Conservation (phyloP, 768 basidiomycete species). For the Dioszegia aurantiaca region DNA sequence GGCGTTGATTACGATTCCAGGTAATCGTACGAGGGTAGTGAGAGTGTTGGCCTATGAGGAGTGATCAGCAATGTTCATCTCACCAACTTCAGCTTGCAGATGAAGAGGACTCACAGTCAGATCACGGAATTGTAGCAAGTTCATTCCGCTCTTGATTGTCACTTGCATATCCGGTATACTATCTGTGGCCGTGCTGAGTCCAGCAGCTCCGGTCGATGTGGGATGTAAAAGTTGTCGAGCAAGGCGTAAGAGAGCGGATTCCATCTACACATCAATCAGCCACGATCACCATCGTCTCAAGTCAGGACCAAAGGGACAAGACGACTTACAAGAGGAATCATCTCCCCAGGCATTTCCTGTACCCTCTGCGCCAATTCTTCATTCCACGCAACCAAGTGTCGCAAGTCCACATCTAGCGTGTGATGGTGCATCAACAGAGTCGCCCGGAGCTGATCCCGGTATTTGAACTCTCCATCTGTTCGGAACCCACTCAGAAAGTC, state of each 20-base stretch:
- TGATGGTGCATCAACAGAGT: constrained; percentile 86
- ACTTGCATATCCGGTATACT: constrained; percentile 76
- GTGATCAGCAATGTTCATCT: too few relatives aligned
- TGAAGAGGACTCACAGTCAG: constrained; percentile 61
- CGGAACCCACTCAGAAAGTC: constrained; percentile 87
- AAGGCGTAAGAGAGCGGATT: constrained; percentile 80
- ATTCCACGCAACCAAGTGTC: constrained; percentile 68
- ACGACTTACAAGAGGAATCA: constrained; percentile 72
- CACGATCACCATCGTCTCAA: not conserved
- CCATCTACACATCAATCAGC: constrained; percentile 64
- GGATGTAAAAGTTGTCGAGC: constrained; percentile 82
- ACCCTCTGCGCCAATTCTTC: constrained; percentile 90
- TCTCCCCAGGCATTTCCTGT: constrained; percentile 82
- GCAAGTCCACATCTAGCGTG: constrained; percentile 79
- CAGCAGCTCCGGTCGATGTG: constrained; percentile 55
- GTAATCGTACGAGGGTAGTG: constrained; percentile 92
- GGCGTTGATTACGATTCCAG: constrained; percentile 96
- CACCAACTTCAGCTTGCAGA: not conserved
- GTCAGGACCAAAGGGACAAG: not conserved
- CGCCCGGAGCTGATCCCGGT: constrained; percentile 85
- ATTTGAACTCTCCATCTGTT: constrained; percentile 84
- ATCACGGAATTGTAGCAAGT: constrained; percentile 89
- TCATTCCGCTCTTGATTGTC: constrained; percentile 81
- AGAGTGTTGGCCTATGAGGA: constrained; percentile 70
- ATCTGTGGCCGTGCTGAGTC: constrained; percentile 36